Conservation (phyloP, 2,329 filamentous ascomycete species). For the Sarocladium oryzae region DNA sequence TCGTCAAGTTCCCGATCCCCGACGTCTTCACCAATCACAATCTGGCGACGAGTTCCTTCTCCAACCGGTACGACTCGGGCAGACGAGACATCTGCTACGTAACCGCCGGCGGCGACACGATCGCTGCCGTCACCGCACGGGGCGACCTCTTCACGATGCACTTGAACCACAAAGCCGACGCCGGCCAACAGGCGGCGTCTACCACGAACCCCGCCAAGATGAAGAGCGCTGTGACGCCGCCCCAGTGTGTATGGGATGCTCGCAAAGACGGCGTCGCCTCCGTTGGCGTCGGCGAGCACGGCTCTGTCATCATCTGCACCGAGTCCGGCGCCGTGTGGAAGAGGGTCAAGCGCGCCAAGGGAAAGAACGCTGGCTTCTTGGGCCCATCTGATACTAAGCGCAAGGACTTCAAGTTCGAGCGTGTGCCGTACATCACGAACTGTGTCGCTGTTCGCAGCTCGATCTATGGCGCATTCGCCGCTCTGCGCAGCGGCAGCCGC, state of each 20-base stretch:
- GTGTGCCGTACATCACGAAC: constrained; percentile 80
- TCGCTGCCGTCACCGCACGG: constrained; percentile 76
- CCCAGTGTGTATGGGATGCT: constrained; percentile 81
- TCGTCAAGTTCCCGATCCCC: constrained; percentile 69
- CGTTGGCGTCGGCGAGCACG: constrained; percentile 83
- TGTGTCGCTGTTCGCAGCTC: constrained; percentile 82
- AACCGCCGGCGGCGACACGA: constrained; percentile 80
- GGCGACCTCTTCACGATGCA: constrained; percentile 86
- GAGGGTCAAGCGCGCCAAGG: constrained; percentile 73
- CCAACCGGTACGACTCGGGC: constrained; percentile 49
- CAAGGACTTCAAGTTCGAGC: constrained; percentile 93
- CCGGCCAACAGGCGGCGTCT: constrained; percentile 55
- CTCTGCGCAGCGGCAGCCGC: constrained; percentile 76
- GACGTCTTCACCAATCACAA: constrained; percentile 67
- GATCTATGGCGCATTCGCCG: constrained; percentile 82
- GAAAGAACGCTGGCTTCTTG: constrained; percentile 56
- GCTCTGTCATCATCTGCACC: constrained; percentile 90
- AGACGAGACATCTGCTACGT: constrained; percentile 68
- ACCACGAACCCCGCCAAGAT: constrained; percentile 93
- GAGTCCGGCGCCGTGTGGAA: constrained; percentile 90
- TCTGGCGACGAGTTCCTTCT: constrained; percentile 53
- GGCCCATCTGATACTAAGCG: constrained; percentile 51
- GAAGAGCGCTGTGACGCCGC: constrained; percentile 69
- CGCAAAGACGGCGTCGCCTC: constrained; percentile 82
- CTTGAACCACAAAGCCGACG: constrained; percentile 62